Evolutionary conservation across 2,329 filamentous ascomycete genomes (phyloP), one percentile per base, ranked within the genome.

Genomic region (Cladosporium sp.): DNA sequence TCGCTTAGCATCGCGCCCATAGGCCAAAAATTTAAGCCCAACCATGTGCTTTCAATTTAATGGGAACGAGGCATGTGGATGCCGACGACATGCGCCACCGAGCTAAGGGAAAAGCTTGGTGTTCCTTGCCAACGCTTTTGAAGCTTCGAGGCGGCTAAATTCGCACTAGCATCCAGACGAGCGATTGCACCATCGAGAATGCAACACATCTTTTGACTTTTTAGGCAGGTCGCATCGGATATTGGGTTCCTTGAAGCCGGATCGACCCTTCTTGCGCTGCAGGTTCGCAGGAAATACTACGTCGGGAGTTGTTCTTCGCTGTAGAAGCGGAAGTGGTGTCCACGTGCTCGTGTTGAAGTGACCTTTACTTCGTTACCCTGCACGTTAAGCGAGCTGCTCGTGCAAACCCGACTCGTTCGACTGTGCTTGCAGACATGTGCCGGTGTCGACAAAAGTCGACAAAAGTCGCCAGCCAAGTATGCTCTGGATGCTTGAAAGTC

Each of bases 171-270:
- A 11, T 34, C 7, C 15, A 11, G 11, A 18, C 15, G 18, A 32
- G 52, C 52, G 18, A 55, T 55, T 32, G 32, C 52, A 14, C 15
- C 52, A 55, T 55, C 52, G 52, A 30, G 18, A 55, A 12, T 55
- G 52, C 15, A 1, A 55, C 52, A 21, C 7, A 55, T 30, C 10
- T 28, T 34, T 55, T 21, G 21, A n/a, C 52, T n/a, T 55, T 55
- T 34, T 30, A 55, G 52, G 52, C 52, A 55, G 52, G 52, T 55
- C 11, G 32, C 52, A 55, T 55, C n/a, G 10, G 10, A 12, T 15
- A 24, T 21, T 55, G 52, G 18, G 3, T 30, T n/a, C 4, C 24
- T 30, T 21, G 28, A 55, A 11, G 41, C 41, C 41, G 41, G 41
- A 47, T 47, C n/a, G 14, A n/a, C 41, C n/a, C 14, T 21, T 1